These are phyloP conservation scores for Collariella sp. DNA, from an alignment of 495 filamentous ascomycete genomes.

Conservation along the genomic window DNA sequence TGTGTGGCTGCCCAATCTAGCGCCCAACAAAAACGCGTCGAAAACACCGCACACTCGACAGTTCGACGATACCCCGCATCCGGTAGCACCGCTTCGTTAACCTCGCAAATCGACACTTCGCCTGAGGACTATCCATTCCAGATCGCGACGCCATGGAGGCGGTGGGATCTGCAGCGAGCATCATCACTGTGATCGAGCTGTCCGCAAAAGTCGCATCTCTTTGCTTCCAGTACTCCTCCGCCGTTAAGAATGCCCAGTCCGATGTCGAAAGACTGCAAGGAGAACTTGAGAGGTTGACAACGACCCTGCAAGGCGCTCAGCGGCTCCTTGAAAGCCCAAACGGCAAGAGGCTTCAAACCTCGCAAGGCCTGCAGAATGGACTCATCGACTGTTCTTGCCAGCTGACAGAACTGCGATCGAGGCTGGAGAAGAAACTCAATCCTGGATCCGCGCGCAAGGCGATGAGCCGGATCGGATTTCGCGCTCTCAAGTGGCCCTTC, in stretches of 20 bases:
- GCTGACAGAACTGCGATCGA: background rate
- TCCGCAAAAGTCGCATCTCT: constrained; percentile 23
- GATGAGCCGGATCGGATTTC: background rate
- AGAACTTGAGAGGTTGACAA: constrained; percentile 22
- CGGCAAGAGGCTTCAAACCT: background rate
- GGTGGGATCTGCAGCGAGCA: constrained; percentile 22
- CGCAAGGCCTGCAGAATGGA: background rate
- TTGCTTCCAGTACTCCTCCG: constrained; percentile 25
- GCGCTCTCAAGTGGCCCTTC: background rate
- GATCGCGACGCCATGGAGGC: constrained; percentile 5
- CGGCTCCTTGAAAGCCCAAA: background rate
- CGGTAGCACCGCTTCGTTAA: background rate
- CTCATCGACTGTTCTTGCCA: background rate
- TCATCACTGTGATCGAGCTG: constrained; percentile 32
- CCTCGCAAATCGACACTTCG: background rate
- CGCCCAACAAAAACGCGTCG: background rate
- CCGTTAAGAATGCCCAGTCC: constrained; percentile 28
- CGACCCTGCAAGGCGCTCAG: background rate
- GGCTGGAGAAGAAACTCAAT: background rate
- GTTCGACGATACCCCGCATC: background rate
- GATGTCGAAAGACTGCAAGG: constrained; percentile 29
- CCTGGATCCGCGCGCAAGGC: background rate
- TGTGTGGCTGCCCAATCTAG: background rate
- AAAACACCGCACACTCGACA: background rate
- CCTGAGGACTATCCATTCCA: background rate